phyloP scores from a whole-genome alignment of 2,329 filamentous ascomycete species.

The Diplocarpon rosae region DNA sequence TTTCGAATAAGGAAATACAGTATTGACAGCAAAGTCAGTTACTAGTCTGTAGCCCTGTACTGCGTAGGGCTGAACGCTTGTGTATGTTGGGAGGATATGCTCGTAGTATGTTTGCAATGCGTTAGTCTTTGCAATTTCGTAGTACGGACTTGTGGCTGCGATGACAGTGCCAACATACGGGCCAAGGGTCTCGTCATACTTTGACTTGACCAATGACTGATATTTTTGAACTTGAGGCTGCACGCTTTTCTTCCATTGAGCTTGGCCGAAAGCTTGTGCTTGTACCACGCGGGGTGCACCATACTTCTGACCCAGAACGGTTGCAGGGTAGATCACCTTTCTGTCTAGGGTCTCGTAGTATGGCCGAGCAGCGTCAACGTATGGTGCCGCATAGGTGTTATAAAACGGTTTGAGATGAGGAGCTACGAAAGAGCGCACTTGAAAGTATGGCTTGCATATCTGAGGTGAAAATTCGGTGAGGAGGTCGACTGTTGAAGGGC shows the following conservation, averaged over 20 bases:
- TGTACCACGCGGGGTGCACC: slow-evolving; percentile 62
- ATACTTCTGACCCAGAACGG: slow-evolving; percentile 57
- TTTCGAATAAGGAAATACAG: slow-evolving; percentile 59
- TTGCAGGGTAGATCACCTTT: slow-evolving; percentile 57
- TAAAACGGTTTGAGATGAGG: slow-evolving; percentile 83
- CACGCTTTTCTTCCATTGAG: slow-evolving; percentile 69
- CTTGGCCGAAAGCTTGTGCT: slow-evolving; percentile 51
- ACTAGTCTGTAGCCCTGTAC: slow-evolving; percentile 55
- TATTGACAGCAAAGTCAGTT: slow-evolving; percentile 55
- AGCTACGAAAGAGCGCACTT: slow-evolving; percentile 48
- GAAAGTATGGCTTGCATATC: slow-evolving; percentile 76
- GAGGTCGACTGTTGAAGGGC: slow-evolving; percentile 57
- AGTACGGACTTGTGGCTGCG: slow-evolving; percentile 57
- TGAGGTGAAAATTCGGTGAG: slow-evolving; percentile 60
- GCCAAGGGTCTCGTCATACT: slow-evolving; percentile 61
- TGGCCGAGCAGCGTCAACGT: slow-evolving; percentile 64
- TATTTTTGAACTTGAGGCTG: slow-evolving; percentile 63
- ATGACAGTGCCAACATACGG: slow-evolving; percentile 60
- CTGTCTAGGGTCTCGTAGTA: slow-evolving; percentile 58
- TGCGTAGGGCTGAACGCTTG: slow-evolving; percentile 62
- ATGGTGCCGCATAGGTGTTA: slow-evolving; percentile 69
- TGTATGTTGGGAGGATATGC: slow-evolving; percentile 65
- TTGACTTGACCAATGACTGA: slow-evolving; percentile 45
- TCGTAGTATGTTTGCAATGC: slow-evolving; percentile 59
- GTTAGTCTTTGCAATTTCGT: slow-evolving; percentile 50